Evolutionary conservation across 176 grass and related monocot species (phyloP), one percentile per base, ranked within the genome.

Genomic region (Paspalum notatum): DNA sequence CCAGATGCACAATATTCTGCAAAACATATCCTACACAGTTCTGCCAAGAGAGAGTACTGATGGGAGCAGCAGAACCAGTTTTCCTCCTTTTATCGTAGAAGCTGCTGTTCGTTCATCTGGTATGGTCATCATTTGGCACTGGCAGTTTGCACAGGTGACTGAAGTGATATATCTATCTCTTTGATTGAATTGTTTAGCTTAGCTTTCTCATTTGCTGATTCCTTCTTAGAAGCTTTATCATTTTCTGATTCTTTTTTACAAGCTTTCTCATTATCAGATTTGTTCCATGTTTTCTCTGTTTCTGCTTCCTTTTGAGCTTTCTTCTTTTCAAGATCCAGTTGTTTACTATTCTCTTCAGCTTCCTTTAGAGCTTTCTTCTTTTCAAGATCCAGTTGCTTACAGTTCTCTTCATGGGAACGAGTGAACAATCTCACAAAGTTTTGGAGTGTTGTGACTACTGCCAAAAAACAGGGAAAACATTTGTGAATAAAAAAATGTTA

Each of bases 341-440:
- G 85, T 46, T 91, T 94, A 86, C 85, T 86, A 65, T 91, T 94
- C 17, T 94, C 91, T 7, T 94, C 95, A 62, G 90, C 83, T 82
- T 90, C 89, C 82, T 94, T 97, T 50, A 78, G 87, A 70, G 90
- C 86, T 79, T 91, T 98, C 76, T 94, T 98, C 88, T 93, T 94
- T 91, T 98, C 95, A 60, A 89, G 40, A 80, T 98, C 90, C 51
- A 94, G 48, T 72, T 93, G 90, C 63, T 94, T 98, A 83, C 84
- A 93, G 42, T 98, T 99, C 65, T 99, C 96, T 17, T 95, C 92
- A 68, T 99, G 96, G n/a, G 96, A 89, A 24, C 89, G 85, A 17
- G 51, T 74, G 74, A 95, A 99, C 84, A 95, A 86, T 79, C 77
- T 93, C 65, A 93, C 88, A 69, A 99, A 99, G 72, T 95, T 95